Conservation (phyloP, 495 filamentous ascomycete genomes). For the Articulospora tetracladia region DNA sequence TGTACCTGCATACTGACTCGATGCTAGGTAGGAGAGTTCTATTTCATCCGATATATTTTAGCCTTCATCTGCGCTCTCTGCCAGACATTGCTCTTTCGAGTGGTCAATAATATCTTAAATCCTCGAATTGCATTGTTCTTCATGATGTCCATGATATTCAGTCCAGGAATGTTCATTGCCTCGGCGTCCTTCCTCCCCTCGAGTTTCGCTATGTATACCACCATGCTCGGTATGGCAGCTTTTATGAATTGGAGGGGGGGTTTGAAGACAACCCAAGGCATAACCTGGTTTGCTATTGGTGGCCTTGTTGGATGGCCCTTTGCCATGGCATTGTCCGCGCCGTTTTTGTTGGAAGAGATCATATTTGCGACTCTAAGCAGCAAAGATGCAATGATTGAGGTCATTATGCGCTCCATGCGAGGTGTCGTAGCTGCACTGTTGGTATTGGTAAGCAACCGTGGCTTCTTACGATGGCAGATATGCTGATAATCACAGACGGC, state of each 20-base stretch:
- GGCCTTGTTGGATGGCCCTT: conserved; percentile 95
- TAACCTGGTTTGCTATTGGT: conserved; percentile 91
- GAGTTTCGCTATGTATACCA: conserved; percentile 94
- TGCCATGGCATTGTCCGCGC: conserved; percentile 74
- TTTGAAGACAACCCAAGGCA: conserved; percentile 71
- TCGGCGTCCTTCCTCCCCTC: conserved; percentile 85
- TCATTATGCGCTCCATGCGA: conserved; percentile 54
- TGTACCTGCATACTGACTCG: not conserved
- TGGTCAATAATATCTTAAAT: conserved; percentile 69
- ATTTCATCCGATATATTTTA: conserved; percentile 72
- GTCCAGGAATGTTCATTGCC: conserved; percentile 90
- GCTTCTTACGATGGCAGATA: not conserved
- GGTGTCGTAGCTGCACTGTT: conserved; percentile 63
- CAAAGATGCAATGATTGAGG: conserved; percentile 50
- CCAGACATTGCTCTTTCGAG: conserved; percentile 75
- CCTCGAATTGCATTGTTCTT: conserved; percentile 80
- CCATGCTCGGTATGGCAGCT: conserved; percentile 78
- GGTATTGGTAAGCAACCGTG: conserved; percentile 60
- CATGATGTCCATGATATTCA: conserved; percentile 67
- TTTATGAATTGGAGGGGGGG: conserved; percentile 85
- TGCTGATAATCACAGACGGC: not conserved
- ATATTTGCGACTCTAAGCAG: conserved; percentile 55
- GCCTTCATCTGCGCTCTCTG: conserved; percentile 73
- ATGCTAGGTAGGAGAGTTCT: conserved; percentile 71
- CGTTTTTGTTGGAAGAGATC: conserved; percentile 75